A percentile compares a stretch with the other conserved stretches of the same genome.
These are phyloP conservation scores for Phyllosticta paracitricarpa DNA, from an alignment of 2,329 filamentous ascomycete species.

Conservation along the genomic window DNA sequence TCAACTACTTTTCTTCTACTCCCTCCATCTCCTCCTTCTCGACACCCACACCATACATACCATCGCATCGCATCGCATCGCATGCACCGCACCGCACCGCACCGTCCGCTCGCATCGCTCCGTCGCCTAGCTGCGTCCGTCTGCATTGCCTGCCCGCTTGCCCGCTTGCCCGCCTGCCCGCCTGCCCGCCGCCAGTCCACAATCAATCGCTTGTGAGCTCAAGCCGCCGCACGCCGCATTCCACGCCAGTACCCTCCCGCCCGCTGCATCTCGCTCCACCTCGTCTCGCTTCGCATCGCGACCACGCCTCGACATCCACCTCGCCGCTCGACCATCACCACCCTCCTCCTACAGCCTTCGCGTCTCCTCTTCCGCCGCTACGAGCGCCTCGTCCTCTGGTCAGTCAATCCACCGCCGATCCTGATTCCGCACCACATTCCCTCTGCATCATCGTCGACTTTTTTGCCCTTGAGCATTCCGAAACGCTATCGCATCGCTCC, in stretches of 20 bases:
- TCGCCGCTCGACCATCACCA: neutral
- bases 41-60: neutral
- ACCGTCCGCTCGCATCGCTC: neutral
- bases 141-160: neutral
- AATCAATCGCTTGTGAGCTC: neutral
- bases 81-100: neutral
- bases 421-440: conserved; percentile 3
- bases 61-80: neutral
- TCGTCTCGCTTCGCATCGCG: neutral
- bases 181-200: neutral
- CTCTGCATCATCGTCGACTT: neutral
- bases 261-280: neutral
- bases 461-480: neutral
- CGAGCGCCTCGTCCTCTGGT: neutral
- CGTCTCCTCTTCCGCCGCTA: neutral
- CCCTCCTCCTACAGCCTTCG: neutral
- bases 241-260: neutral
- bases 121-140: neutral
- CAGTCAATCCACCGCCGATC: conserved; percentile 1
- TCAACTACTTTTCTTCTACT: neutral
- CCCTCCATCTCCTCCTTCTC: neutral
- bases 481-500: neutral
- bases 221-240: neutral
- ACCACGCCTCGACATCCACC: neutral
- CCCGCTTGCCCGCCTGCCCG: neutral